phyloP scores from a whole-genome alignment of 2,329 filamentous ascomycete species.

The Falciphora oryzae region DNA sequence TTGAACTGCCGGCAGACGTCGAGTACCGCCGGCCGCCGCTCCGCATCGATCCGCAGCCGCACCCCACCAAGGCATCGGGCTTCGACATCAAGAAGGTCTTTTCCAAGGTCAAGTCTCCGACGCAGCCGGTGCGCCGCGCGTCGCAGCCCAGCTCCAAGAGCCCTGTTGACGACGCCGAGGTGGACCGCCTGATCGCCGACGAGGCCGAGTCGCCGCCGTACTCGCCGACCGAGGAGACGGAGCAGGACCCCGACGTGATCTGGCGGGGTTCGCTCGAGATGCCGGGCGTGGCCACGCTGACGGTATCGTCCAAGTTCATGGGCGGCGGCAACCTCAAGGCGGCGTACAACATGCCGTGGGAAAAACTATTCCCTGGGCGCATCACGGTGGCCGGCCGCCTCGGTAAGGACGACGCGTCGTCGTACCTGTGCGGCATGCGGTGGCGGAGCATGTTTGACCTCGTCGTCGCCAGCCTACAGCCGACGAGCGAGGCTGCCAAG shows the following conservation, averaged over 20 bases:
- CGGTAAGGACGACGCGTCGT: conserved; percentile 73
- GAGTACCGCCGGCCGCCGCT: conserved; percentile 23
- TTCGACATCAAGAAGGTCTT: conserved; percentile 88
- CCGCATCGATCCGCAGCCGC: conserved; percentile 41
- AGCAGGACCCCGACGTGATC: conserved; percentile 58
- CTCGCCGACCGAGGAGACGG: conserved; percentile 66
- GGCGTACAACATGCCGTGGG: conserved; percentile 54
- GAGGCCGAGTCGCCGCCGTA: conserved; percentile 77
- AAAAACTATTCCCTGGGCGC: conserved; percentile 63
- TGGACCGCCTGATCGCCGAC: conserved; percentile 75
- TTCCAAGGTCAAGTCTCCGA: conserved; percentile 73
- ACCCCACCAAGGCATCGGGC: conserved; percentile 48
- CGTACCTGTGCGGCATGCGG: conserved; percentile 83
- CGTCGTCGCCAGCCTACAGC: conserved; percentile 67
- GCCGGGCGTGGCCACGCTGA: conserved; percentile 70
- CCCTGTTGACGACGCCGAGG: conserved; percentile 74
- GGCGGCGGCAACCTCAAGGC: conserved; percentile 75
- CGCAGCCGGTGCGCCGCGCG: conserved; percentile 36
- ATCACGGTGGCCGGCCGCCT: conserved; percentile 76
- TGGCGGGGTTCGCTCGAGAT: conserved; percentile 76
- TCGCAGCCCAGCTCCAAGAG: conserved; percentile 44
- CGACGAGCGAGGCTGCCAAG: conserved; percentile 54
- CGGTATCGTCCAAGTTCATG: conserved; percentile 72
- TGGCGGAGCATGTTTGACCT: conserved; percentile 81
- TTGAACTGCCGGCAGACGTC: conserved; percentile 22